A percentile compares a stretch with the other conserved stretches of the same genome.
These are phyloP conservation scores for Pecoramyces ruminantium DNA, from an alignment of 192 early-diverging fungal species.

Conservation along the genomic window DNA sequence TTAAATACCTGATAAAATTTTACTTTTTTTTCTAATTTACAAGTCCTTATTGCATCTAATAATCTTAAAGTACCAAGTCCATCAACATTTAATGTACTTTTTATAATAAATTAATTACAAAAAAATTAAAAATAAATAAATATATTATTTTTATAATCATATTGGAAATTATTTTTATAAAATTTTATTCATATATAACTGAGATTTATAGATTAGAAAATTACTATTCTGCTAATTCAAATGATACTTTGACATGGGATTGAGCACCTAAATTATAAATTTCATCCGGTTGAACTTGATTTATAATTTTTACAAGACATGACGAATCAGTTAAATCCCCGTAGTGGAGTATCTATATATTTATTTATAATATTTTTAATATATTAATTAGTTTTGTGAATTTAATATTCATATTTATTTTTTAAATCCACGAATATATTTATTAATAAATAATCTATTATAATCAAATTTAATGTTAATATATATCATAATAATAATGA, in stretches of 20 bases:
- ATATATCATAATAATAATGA: no score
- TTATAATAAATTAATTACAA: no score
- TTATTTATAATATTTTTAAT: no score
- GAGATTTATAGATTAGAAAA: not conserved
- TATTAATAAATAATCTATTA: no score
- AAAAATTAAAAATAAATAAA: no score
- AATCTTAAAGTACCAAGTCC: slow-evolving; percentile 59
- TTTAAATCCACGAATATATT: no score
- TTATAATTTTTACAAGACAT: slow-evolving; percentile 53
- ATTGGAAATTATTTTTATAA: no score
- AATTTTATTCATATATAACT: no score
- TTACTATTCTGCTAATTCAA: slow-evolving; percentile 25
- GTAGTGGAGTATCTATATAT: slow-evolving; percentile 59
- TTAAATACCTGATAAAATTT: slow-evolving; percentile 1
- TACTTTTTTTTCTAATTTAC: slow-evolving; percentile 40
- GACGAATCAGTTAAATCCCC: slow-evolving; percentile 67
- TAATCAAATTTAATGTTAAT: no score
- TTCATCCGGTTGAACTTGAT: slow-evolving; percentile 55
- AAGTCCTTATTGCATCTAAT: slow-evolving; percentile 66
- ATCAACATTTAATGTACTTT: slow-evolving; percentile 35
- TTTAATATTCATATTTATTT: slow-evolving; percentile 19
- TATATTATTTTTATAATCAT: no score
- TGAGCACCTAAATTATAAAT: slow-evolving; percentile 65
- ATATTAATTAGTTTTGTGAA: no score
- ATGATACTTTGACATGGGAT: slow-evolving; percentile 52